Evolutionary conservation across 768 basidiomycete genomes (phyloP).

Genomic region (Pulveroboletus sp.): DNA sequence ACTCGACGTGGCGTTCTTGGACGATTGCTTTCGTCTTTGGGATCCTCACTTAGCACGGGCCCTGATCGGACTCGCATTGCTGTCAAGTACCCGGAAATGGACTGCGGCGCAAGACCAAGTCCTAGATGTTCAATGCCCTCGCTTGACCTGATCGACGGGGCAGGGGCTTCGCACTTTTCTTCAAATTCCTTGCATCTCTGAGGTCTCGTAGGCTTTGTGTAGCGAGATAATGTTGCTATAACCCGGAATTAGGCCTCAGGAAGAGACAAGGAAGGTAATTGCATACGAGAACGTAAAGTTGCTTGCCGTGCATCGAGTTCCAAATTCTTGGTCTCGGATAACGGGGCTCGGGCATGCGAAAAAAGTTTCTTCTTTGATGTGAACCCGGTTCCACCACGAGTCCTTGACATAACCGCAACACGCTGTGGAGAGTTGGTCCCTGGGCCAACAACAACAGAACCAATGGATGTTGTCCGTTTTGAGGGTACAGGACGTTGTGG

Average conservation of each 20-base stretch:
- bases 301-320: conserved; percentile 8
- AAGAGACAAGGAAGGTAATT: not conserved
- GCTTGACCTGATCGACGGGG: not conserved
- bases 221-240: conserved; percentile 12
- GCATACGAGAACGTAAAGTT: conserved; percentile 21
- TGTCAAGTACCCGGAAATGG: conserved; percentile 28
- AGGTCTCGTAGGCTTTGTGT: conserved; percentile 11
- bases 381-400: conserved; percentile 19
- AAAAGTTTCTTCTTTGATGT: conserved; percentile 24
- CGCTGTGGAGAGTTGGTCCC: conserved; percentile 22
- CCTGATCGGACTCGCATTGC: conserved; percentile 19
- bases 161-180: conserved; percentile 1
- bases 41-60: conserved; percentile 1
- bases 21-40: conserved; percentile 1
- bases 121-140: conserved; percentile 10
- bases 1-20: conserved; percentile 13
- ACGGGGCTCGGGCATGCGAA: conserved; percentile 19
- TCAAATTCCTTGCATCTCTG: conserved; percentile 8
- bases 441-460: not conserved
- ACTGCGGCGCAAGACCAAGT: conserved; percentile 22
- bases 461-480: conserved; percentile 7
- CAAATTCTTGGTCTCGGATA: conserved; percentile 24
- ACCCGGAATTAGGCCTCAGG: conserved; percentile 1
- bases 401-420: conserved; percentile 13
- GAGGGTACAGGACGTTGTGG: conserved; percentile 6